A percentile compares a stretch with the other conserved stretches of the same genome.
phyloP scores from a whole-genome alignment of 139 green algal species.

The Micromonas pusilla region DNA sequence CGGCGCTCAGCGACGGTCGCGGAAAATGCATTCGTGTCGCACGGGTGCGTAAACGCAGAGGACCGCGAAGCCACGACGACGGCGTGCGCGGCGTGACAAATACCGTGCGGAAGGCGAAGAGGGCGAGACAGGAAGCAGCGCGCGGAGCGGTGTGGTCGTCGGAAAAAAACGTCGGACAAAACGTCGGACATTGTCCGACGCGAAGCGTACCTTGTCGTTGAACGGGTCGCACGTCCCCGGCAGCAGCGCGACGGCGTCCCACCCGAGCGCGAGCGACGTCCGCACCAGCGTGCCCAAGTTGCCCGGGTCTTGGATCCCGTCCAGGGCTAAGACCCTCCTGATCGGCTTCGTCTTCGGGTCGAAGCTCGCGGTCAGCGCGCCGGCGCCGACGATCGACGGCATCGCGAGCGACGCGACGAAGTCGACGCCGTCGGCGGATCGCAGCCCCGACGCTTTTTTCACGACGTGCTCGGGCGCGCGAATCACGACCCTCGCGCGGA shows the following conservation, averaged over 20 bases:
- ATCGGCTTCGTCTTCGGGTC: neutral
- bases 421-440: neutral
- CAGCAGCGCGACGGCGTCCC: slow-evolving; percentile 37
- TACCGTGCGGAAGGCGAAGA: neutral
- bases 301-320: slow-evolving; percentile 38
- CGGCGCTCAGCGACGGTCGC: neutral
- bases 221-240: slow-evolving; percentile 41
- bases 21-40: neutral
- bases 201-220: slow-evolving; percentile 38
- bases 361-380: neutral
- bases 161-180: neutral
- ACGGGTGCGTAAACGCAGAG: neutral
- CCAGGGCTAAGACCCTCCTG: slow-evolving; percentile 4
- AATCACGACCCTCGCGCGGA: neutral
- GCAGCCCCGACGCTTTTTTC: neutral
- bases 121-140: neutral
- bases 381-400: neutral
- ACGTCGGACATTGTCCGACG: neutral
- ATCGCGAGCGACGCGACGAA: neutral
- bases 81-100: neutral
- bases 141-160: too few relatives aligned
- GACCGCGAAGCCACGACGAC: neutral
- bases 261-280: slow-evolving; percentile 38
- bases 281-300: slow-evolving; percentile 44
- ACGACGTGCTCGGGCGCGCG: slow-evolving; percentile 3